These are phyloP conservation scores for Malus hybrid DNA, from an alignment of 331 rosid species.

Conservation along the genomic window DNA sequence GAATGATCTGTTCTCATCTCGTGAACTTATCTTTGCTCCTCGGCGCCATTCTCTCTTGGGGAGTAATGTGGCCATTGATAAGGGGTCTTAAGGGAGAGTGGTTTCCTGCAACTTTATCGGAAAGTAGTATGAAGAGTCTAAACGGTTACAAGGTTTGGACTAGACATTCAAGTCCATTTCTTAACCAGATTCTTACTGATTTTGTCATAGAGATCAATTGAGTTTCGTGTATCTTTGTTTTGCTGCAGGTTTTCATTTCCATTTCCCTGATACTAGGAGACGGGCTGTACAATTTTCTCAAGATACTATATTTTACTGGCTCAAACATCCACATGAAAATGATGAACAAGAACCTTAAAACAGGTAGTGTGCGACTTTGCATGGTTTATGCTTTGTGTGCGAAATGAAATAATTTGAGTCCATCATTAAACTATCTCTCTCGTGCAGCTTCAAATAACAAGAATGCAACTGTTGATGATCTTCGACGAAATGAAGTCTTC, in stretches of 20 bases:
- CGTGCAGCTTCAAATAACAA: slow-evolving; percentile 41
- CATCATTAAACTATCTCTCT: slow-evolving; percentile 8
- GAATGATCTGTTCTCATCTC: slow-evolving; percentile 96
- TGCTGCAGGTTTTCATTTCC: slow-evolving; percentile 80
- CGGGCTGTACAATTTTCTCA: slow-evolving; percentile 88
- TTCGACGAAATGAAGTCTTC: slow-evolving; percentile 65
- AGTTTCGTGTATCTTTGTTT: slow-evolving; percentile 2
- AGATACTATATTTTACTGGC: slow-evolving; percentile 57
- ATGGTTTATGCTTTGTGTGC: neutral
- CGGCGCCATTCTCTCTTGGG: slow-evolving; percentile 97
- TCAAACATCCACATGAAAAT: slow-evolving; percentile 39
- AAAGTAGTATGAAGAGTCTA: slow-evolving; percentile 91
- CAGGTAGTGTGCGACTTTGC: slow-evolving; percentile 34
- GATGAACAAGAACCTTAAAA: slow-evolving; percentile 37
- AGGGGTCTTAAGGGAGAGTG: slow-evolving; percentile 80
- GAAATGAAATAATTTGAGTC: neutral
- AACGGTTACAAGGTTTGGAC: slow-evolving; percentile 80
- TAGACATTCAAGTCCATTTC: neutral
- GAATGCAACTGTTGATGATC: slow-evolving; percentile 46
- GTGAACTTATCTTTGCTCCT: slow-evolving; percentile 88
- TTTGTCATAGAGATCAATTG: neutral
- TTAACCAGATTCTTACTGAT: neutral
- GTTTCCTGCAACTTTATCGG: slow-evolving; percentile 69
- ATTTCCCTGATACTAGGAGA: slow-evolving; percentile 92
- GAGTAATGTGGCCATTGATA: slow-evolving; percentile 95